These are phyloP conservation scores for Nymphaea thermarum DNA, from an alignment of 164 flowering plant species.

Conservation along the genomic window DNA sequence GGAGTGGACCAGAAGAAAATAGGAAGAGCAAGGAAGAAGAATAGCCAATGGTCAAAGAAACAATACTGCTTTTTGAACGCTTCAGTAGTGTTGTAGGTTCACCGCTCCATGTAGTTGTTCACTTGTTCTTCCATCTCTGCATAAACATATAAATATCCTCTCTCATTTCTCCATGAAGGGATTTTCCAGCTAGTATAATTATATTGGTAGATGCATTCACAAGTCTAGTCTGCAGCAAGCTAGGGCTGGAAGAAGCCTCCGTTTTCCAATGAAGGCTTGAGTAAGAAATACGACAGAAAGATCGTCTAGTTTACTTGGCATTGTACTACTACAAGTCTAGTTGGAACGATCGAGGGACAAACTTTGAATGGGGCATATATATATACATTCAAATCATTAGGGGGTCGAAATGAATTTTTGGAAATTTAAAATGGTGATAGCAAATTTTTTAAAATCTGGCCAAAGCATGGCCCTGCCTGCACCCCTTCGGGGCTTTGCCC, in stretches of 20 bases:
- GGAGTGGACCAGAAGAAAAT: not conserved
- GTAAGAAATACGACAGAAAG: too few species aligned
- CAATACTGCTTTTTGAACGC: not conserved
- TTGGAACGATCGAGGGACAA: too few species aligned
- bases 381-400: too few species aligned
- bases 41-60: not conserved
- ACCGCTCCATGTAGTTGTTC: not conserved
- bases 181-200: not conserved
- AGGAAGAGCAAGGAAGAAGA: not conserved
- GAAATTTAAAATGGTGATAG: too few species aligned
- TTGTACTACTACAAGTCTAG: not conserved
- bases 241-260: too few species aligned
- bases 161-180: not conserved
- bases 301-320: not conserved
- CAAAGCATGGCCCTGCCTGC: too few species aligned
- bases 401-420: too few species aligned
- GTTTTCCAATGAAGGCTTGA: too few species aligned
- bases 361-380: too few species aligned
- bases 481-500: too few species aligned
- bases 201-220: not conserved
- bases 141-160: not conserved
- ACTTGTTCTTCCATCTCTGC: not conserved
- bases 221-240: not conserved
- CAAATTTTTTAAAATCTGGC: too few species aligned
- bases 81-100: not conserved